phyloP scores from a whole-genome alignment of 192 early-diverging fungal species.

The Podila epigama region DNA sequence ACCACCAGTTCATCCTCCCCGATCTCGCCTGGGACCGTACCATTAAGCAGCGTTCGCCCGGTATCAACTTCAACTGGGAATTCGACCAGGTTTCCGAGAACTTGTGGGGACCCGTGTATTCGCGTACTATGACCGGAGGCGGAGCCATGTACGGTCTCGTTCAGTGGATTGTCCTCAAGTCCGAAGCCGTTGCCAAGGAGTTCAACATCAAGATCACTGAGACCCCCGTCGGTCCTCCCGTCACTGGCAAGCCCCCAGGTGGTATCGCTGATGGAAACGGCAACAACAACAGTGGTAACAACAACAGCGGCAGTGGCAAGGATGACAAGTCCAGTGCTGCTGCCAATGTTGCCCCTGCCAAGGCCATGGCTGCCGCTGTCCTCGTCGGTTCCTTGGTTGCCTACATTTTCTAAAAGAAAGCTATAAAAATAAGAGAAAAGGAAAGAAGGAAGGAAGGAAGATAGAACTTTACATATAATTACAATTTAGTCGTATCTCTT shows the following conservation, averaged over 20 bases:
- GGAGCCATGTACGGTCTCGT: slow-evolving; percentile 51
- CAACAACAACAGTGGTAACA: background rate
- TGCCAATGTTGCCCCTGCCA: background rate
- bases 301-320: background rate
- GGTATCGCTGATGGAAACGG: background rate
- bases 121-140: slow-evolving; percentile 19
- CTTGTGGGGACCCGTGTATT: slow-evolving; percentile 22
- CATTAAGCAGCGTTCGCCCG: slow-evolving; percentile 53
- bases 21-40: slow-evolving; percentile 57
- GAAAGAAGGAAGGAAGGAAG: background rate
- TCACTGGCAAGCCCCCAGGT: slow-evolving; percentile 1
- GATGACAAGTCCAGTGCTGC: background rate
- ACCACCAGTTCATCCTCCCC: slow-evolving; percentile 50
- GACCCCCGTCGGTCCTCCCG: slow-evolving; percentile 19
- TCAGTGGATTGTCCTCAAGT: slow-evolving; percentile 52
- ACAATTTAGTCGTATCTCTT: too few species aligned
- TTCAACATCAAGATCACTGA: slow-evolving; percentile 24
- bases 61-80: slow-evolving; percentile 53
- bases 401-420: background rate
- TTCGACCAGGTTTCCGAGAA: slow-evolving; percentile 45
- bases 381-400: slow-evolving; percentile 8
- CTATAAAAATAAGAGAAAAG: background rate
- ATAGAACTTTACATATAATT: background rate
- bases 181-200: slow-evolving; percentile 43
- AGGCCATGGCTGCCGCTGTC: slow-evolving; percentile 1